Base-by-base conservation (phyloP, 306 rosid genomes). In the Purshia tridentata region DNA sequence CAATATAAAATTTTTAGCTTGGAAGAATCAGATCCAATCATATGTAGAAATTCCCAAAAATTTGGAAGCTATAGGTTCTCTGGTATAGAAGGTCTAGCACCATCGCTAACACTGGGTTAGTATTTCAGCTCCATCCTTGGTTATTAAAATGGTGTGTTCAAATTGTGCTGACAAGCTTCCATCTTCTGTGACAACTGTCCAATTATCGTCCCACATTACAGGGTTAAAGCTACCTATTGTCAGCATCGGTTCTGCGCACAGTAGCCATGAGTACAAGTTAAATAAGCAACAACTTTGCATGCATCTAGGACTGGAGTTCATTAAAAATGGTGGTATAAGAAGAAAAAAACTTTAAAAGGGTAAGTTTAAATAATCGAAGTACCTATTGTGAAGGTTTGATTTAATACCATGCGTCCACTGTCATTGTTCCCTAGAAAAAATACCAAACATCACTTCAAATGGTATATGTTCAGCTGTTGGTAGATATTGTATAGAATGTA, bases 321-420 rank as follows among this genome's bases (percentile, higher is more conserved):
- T 10, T 22, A 12, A 4, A 16, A 15, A 67, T 10, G 9, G 40
- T 29, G 3, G 59, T 6, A 49, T 67, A 22, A 13, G 15, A 22
- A 22, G 47, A 8, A 13, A 23, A 68, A 50, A n/a, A n/a, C n/a
- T n/a, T n/a, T n/a, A n/a, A n/a, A 29, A 29, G 35, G 16, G 50
- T 6, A 49, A 2, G 72, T 35, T 14, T n/a, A n/a, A 51, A 39
- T 10, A 61, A 50, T 15, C 9, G 16, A 55, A 82, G 81, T 89
- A 93, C 98, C 98, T 75, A 93, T 91, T 8, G 98, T 93, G 79
- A 91, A 93, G 53, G 98, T 93, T 72, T 93, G 98, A 84, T 93
- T 91, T 79, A 88, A 76, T 81, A 84, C 65, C 97, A 94, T 94
- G 63, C 85, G 82, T 46, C 98, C 98, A 12, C 40, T 72, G 14